These are phyloP conservation scores for Sphaceloma murrayae DNA, from an alignment of 2,329 filamentous ascomycete species.

Conservation along the genomic window DNA sequence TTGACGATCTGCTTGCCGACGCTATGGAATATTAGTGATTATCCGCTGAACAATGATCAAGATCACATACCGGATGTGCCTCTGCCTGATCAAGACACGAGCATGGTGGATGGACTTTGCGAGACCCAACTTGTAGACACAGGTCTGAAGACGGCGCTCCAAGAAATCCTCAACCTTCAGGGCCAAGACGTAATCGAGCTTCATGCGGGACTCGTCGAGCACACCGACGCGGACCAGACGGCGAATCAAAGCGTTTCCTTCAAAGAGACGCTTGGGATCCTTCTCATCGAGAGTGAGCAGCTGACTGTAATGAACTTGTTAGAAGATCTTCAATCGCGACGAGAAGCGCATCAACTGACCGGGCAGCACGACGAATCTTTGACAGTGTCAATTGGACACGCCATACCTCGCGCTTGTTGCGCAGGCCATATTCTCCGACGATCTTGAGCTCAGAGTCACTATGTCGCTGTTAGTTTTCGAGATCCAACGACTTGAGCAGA, in stretches of 20 bases:
- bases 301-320: constrained; percentile 59
- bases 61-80: constrained; percentile 72
- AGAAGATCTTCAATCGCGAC: constrained; percentile 16
- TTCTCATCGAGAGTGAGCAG: constrained; percentile 99
- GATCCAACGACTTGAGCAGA: constrained; percentile 90
- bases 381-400: constrained; percentile 98
- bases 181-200: constrained; percentile 99
- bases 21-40: constrained; percentile 36
- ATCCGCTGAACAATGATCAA: not conserved
- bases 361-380: constrained; percentile 99
- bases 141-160: constrained; percentile 98
- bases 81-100: constrained; percentile 98
- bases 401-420: constrained; percentile 99
- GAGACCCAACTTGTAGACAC: constrained; percentile 99
- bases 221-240: constrained; percentile 99
- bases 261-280: constrained; percentile 99
- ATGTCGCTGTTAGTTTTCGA: constrained; percentile 55
- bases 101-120: constrained; percentile 99
- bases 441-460: constrained; percentile 99
- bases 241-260: constrained; percentile 99
- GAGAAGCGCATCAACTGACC: constrained; percentile 50
- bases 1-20: constrained; percentile 99
- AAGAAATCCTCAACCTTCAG: constrained; percentile 99
- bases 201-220: constrained; percentile 99
- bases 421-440: constrained; percentile 98